Evolutionary conservation across 2,329 filamentous ascomycete genomes (phyloP).

Genomic region (Neofusicoccum ribis): DNA sequence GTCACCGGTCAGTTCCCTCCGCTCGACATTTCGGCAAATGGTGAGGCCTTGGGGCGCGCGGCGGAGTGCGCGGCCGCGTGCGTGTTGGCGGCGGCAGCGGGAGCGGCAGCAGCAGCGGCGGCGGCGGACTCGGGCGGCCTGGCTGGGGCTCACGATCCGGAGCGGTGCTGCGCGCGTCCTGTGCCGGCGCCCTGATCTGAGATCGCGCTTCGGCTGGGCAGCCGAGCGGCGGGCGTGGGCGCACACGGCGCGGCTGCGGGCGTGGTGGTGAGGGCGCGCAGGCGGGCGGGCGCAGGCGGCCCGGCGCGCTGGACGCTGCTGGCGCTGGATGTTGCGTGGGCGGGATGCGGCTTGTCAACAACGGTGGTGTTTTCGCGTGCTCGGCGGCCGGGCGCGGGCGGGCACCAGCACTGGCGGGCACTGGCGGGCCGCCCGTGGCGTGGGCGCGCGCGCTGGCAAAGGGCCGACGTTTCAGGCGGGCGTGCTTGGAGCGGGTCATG

Average conservation of each 20-base stretch:
- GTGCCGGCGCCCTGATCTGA: background rate
- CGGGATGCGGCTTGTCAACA: background rate
- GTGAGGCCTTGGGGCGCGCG: background rate
- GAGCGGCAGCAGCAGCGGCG: background rate
- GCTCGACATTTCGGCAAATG: constrained; percentile 1
- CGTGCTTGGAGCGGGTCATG: background rate
- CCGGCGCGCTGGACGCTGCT: background rate
- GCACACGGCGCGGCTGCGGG: constrained; percentile 6
- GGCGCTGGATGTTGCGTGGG: background rate
- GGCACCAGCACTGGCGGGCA: background rate
- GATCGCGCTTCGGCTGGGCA: background rate
- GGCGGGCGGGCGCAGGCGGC: constrained; percentile 12
- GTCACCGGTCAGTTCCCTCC: background rate
- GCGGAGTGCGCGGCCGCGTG: background rate
- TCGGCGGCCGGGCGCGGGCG: background rate
- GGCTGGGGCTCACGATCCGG: background rate
- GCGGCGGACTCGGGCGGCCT: background rate
- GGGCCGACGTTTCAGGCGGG: background rate
- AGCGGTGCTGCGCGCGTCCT: background rate
- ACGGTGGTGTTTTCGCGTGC: background rate
- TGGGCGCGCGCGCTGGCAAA: background rate
- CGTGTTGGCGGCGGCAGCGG: background rate
- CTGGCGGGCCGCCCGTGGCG: too few species aligned
- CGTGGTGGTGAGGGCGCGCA: constrained; percentile 6
- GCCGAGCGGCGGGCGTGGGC: background rate